A percentile compares a stretch with the other conserved stretches of the same genome.
Conservation (phyloP, 257 asterid genomes). For the Solanum corneliomulleri region DNA sequence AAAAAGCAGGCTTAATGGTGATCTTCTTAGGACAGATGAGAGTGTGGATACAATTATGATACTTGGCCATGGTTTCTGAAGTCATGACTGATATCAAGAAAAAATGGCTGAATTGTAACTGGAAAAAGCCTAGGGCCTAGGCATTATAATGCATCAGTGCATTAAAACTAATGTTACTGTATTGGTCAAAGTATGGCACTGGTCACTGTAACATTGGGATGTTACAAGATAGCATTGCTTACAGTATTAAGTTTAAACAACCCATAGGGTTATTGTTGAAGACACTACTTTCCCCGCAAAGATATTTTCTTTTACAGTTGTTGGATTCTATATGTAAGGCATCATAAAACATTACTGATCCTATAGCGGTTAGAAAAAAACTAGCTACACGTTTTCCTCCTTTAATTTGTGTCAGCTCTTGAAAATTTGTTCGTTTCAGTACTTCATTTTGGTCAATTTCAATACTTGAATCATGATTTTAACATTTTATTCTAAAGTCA, state of each 20-base stretch:
- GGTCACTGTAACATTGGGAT: neutral
- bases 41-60: neutral
- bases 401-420: neutral
- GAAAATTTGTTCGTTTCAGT: neutral
- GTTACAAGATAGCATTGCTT: neutral
- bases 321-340: neutral
- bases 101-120: neutral
- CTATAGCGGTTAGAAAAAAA: neutral
- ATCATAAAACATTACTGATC: neutral
- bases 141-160: neutral
- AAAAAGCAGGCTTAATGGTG: neutral
- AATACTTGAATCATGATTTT: neutral
- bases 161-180: neutral
- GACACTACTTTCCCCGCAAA: neutral
- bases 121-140: neutral
- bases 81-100: neutral
- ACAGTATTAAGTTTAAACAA: neutral
- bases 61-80: neutral
- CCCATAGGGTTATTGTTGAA: neutral
- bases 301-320: neutral
- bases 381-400: neutral
- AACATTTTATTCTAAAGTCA: neutral
- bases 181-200: neutral
- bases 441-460: neutral
- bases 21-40: neutral